Evolutionary conservation across 202 grass and related monocot genomes (phyloP).

Genomic region (Brachypodium distachyon): DNA sequence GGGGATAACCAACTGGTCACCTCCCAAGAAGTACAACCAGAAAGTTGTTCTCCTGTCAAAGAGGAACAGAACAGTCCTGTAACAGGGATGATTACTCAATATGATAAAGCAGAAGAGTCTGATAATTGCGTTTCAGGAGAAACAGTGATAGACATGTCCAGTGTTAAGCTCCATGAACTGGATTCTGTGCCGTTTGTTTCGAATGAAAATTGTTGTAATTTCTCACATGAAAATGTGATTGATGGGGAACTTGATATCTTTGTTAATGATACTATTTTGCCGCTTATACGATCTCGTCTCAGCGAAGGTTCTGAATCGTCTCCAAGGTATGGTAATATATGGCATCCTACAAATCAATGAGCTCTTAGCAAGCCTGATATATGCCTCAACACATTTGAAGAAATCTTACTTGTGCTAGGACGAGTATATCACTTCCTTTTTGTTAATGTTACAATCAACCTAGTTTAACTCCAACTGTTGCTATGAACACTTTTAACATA

Average conservation of each 20-base stretch:
- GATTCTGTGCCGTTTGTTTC: constrained; percentile 2
- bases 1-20: constrained; percentile 31
- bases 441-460: not conserved
- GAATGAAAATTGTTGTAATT: constrained; percentile 21
- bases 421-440: not conserved
- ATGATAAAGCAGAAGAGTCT: constrained; percentile 7
- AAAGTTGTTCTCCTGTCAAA: constrained; percentile 15
- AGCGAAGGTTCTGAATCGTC: constrained; percentile 76
- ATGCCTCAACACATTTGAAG: not conserved
- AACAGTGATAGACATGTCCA: constrained; percentile 6
- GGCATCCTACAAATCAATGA: constrained; percentile 1
- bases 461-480: not conserved
- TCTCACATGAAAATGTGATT: constrained; percentile 15
- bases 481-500: not conserved
- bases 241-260: constrained; percentile 40
- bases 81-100: constrained; percentile 9
- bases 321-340: constrained; percentile 60
- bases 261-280: constrained; percentile 58
- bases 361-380: not conserved
- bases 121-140: constrained; percentile 26
- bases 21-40: constrained; percentile 11
- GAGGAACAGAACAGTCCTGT: constrained; percentile 22
- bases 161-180: not conserved
- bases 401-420: not conserved
- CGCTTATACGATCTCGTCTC: constrained; percentile 55